Base-by-base conservation (phyloP, 768 basidiomycete species). In the Royoungia palumana region DNA sequence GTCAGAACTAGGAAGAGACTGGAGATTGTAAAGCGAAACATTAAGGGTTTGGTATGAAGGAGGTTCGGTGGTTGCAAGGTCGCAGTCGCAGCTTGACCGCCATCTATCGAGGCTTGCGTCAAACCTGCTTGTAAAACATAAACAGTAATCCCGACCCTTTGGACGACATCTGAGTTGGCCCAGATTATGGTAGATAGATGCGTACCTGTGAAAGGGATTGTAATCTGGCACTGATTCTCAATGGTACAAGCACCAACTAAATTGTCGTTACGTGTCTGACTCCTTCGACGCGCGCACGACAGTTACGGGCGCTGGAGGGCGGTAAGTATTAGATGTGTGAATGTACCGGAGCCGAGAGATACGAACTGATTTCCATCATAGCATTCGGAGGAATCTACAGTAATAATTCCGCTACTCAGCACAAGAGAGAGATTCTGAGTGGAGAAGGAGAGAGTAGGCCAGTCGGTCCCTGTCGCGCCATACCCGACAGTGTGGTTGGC, bases 111-210 rank as follows among this genome's bases (percentile, higher is more conserved):
- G 40, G 27, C 28, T 61, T 22, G 55, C 53, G 2, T 24, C 21
- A 2, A 53, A 0, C 59, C 59, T 6, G 55, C 58, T 2, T 50
- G 32, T 10, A 52, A 6, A n/a, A 60, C 35, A 39, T 52, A 50
- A 14, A 60, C 37, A 11, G 47, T 20, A 20, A 60, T 35, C 11
- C 59, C 59, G 59, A 60, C 4, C 59, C 59, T 61, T 27, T 1
- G 21, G 14, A 13, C 1, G 14, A 22, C 8, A 30, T n/a, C 8
- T 28, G 36, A 40, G 36, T 27, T 19, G 19, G 13, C n/a, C 10
- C 7, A 6, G 24, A n/a, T 32, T 1, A 39, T 19, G 22, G 19
- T 12, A 8, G 13, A 39, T 17, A 12, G 45, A 6, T 17, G 16
- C 50, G 13, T 42, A 54, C 58, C 58, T 10, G 41, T 48, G 20